Evolutionary conservation across 495 filamentous ascomycete genomes (phyloP), one percentile per base, ranked within the genome.

Genomic region (Usnea hakonensis): DNA sequence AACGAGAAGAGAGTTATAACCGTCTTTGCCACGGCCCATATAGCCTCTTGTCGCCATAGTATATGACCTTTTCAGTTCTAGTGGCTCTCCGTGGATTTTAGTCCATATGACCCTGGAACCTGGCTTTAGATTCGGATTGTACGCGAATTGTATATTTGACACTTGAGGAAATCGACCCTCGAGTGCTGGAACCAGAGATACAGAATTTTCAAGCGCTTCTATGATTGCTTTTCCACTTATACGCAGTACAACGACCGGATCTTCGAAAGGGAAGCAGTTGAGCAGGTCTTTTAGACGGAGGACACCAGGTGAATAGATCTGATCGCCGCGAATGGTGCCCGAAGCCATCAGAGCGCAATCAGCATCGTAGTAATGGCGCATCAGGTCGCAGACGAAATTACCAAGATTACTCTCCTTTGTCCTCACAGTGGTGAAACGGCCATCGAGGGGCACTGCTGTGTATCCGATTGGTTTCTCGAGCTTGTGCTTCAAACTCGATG

Each of bases 341-440:
- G 87, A 84, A 0, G 88, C 90, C 85, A 96, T 93, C 61, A 96
- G 74, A 21, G 87, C 79, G 70, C 89, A 94, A 63, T 96, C 91
- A 0, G 88, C 82, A 13, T 73, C 68, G 69, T 95, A 90, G 69
- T 95, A 87, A 61, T 81, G 83, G 14, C 91, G 84, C 88, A 95
- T 95, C 21, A 96, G 78, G 70, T 96, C 91, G 72, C 87, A 91
- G 35, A 95, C 87, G 70, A 93, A 94, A 67, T 96, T 96, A 0
- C 87, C 91, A 1, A 93, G 67, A 67, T 96, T 96, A 36, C 86
- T 90, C 72, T 96, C 91, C 23, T 75, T 75, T 30, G 81, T 71
- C 2, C 91, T 79, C 1, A 95, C 88, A 0, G 91, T 95, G 9
- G 85, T 86, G 69, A 96, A 96, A 0, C 90, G 84, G 13, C 87